These are phyloP conservation scores for Aspergillus tamarii DNA, from an alignment of 2,329 filamentous ascomycete species.

Conservation along the genomic window DNA sequence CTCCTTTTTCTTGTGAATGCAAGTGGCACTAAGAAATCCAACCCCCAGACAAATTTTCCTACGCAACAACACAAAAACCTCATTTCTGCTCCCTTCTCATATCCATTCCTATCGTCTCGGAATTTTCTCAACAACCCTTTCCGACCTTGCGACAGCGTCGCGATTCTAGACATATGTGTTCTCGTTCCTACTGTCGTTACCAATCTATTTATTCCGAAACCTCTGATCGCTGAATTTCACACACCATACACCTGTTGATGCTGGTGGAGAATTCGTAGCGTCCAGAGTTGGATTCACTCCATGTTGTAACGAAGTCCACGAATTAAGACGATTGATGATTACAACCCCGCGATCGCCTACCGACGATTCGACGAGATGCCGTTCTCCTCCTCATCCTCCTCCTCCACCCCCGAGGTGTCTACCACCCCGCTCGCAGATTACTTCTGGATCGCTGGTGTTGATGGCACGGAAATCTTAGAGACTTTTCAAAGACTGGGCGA, in stretches of 20 bases:
- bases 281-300: slow-evolving; percentile 17
- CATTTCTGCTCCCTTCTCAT: slow-evolving; percentile 4
- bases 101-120: not conserved
- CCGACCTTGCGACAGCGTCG: slow-evolving; percentile 24
- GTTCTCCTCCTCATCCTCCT: slow-evolving; percentile 26
- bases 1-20: slow-evolving; percentile 20
- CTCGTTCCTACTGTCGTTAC: slow-evolving; percentile 17
- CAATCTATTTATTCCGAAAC: slow-evolving; percentile 16
- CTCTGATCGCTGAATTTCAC: slow-evolving; percentile 20
- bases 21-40: slow-evolving; percentile 9
- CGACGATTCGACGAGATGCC: slow-evolving; percentile 34
- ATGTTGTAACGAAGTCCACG: slow-evolving; percentile 29
- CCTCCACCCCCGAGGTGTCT: slow-evolving; percentile 42
- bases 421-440: slow-evolving; percentile 65
- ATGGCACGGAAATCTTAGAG: slow-evolving; percentile 50
- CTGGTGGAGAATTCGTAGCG: slow-evolving; percentile 9
- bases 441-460: slow-evolving; percentile 64
- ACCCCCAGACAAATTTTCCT: slow-evolving; percentile 10
- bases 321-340: slow-evolving; percentile 30
- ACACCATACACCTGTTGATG: slow-evolving; percentile 13
- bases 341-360: slow-evolving; percentile 20
- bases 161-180: slow-evolving; percentile 27
- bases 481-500: slow-evolving; percentile 47
- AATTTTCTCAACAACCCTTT: slow-evolving; percentile 9
- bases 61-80: slow-evolving; percentile 7